phyloP scores from a whole-genome alignment of 352 stramenopile species.

The Phytophthora pluvialis region DNA sequence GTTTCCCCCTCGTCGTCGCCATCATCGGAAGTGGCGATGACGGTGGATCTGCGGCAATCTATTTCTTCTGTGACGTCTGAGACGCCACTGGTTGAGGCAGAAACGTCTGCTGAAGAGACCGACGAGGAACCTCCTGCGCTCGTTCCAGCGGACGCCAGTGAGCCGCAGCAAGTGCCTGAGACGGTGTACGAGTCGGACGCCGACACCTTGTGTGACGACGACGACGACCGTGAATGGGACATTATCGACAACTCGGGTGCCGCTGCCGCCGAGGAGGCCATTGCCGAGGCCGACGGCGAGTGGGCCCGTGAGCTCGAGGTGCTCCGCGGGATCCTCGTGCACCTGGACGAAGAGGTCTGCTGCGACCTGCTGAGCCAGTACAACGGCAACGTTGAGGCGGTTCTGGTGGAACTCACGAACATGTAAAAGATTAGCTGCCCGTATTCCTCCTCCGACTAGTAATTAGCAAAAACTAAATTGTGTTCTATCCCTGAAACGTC shows the following conservation, averaged over 20 bases:
- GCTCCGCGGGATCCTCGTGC: conserved; percentile 60
- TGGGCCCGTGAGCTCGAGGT: conserved; percentile 55
- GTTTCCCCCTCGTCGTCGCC: conserved; percentile 23
- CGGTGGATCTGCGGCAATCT: conserved; percentile 42
- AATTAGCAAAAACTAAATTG: conserved; percentile 37
- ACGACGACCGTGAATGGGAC: conserved; percentile 59
- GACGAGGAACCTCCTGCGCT: conserved; percentile 29
- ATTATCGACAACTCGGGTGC: conserved; percentile 36
- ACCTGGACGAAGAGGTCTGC: conserved; percentile 52
- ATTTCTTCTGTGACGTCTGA: conserved; percentile 9
- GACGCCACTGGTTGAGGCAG: neutral
- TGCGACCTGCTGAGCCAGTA: conserved; percentile 58
- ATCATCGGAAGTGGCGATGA: conserved; percentile 35
- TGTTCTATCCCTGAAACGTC: conserved; percentile 17
- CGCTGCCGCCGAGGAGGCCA: conserved; percentile 32
- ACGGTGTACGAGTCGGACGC: conserved; percentile 61
- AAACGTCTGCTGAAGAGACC: conserved; percentile 16
- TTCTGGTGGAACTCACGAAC: conserved; percentile 68
- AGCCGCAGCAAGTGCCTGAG: conserved; percentile 27
- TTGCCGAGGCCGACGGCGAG: conserved; percentile 36
- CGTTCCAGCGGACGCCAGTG: conserved; percentile 6
- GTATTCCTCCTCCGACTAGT: conserved; percentile 3
- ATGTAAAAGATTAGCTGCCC: conserved; percentile 43
- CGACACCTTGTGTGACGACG: conserved; percentile 68
- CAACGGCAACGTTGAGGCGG: conserved; percentile 62